Conservation (phyloP, 352 stramenopile species). For the Paralagenidium karlingii region DNA sequence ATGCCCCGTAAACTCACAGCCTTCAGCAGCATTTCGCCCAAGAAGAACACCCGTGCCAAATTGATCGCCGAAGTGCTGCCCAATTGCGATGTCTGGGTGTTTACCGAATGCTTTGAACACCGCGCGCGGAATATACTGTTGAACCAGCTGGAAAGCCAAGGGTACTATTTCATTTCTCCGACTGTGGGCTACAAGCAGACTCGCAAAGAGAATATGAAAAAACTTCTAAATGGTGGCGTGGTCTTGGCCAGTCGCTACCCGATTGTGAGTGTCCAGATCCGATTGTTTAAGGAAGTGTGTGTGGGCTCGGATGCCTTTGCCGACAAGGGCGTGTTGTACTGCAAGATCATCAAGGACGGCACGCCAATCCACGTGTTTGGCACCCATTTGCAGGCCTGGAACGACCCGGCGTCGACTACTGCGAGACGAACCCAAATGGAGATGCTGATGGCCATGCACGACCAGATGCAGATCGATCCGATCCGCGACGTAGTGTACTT, state of each 20-base stretch:
- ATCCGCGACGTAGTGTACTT: conserved; percentile 46
- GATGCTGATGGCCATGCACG: conserved; percentile 42
- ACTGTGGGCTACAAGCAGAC: conserved; percentile 56
- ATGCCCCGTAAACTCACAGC: conserved; percentile 62
- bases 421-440: conserved; percentile 59
- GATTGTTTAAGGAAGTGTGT: conserved; percentile 53
- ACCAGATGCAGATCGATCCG: conserved; percentile 37
- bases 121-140: conserved; percentile 46
- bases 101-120: conserved; percentile 74
- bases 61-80: conserved; percentile 56
- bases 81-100: conserved; percentile 55
- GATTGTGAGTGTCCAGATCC: conserved; percentile 56
- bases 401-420: conserved; percentile 32
- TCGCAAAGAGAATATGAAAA: conserved; percentile 50
- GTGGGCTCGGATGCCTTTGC: conserved; percentile 48
- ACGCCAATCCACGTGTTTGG: conserved; percentile 61
- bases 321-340: conserved; percentile 71
- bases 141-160: conserved; percentile 37
- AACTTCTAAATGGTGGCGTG: conserved; percentile 60
- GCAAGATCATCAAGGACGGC: conserved; percentile 66
- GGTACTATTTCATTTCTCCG: conserved; percentile 63
- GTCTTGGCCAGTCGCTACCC: conserved; percentile 58
- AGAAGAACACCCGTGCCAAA: conserved; percentile 65
- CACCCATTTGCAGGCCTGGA: conserved; percentile 69
- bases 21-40: conserved; percentile 51